phyloP scores from a whole-genome alignment of 306 rosid genomes.

The Medicago lupulina region DNA sequence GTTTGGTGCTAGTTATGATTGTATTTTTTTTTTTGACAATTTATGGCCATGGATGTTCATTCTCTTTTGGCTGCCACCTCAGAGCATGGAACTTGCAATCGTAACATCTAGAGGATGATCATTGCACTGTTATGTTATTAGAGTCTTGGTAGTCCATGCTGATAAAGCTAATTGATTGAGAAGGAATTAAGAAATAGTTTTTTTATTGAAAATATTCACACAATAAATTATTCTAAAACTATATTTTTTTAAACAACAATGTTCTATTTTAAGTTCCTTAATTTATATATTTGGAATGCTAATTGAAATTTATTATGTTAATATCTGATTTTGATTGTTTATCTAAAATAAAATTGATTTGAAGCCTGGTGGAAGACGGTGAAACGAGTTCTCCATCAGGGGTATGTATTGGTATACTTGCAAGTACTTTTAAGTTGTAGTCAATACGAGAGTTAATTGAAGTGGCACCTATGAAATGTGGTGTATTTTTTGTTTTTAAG shows the following conservation, averaged over 20 bases:
- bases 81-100: constrained; percentile 8
- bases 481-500: too few relatives aligned
- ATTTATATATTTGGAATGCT: neutral
- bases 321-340: too few relatives aligned
- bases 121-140: neutral
- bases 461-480: too few relatives aligned
- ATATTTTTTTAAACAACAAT: too few relatives aligned
- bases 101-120: neutral
- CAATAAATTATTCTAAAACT: neutral
- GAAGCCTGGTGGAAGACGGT: too few relatives aligned
- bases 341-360: too few relatives aligned
- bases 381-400: too few relatives aligned
- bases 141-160: neutral
- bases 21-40: constrained; percentile 1
- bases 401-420: too few relatives aligned
- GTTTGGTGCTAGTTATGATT: constrained; percentile 63
- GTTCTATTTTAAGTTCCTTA: too few relatives aligned
- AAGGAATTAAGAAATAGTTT: neutral
- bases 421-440: too few relatives aligned
- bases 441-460: too few relatives aligned
- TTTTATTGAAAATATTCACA: neutral
- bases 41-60: constrained; percentile 5
- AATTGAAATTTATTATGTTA: neutral
- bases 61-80: constrained; percentile 29
- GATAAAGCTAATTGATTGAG: neutral